Evolutionary conservation across 306 rosid genomes (phyloP).

Genomic region (Fragaria vesca): DNA sequence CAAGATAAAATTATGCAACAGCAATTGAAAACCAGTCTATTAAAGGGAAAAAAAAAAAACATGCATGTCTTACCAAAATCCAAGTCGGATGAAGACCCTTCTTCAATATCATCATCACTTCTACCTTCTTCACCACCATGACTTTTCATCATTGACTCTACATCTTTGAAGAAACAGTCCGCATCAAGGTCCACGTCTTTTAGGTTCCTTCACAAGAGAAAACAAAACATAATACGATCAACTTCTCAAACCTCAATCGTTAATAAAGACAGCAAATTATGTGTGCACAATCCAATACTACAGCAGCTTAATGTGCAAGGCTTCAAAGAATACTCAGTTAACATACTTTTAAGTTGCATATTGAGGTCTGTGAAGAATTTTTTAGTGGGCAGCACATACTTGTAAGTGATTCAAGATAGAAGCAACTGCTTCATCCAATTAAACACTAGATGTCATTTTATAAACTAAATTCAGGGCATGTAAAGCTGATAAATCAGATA

Average conservation of each 20-base stretch:
- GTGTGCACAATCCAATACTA: background rate
- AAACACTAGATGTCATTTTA: background rate
- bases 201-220: constrained; percentile 51
- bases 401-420: background rate
- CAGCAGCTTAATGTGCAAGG: background rate
- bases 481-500: background rate
- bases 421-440: background rate
- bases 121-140: constrained; percentile 44
- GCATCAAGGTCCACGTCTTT: constrained; percentile 78
- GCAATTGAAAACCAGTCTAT: background rate
- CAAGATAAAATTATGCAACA: background rate
- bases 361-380: too few species aligned
- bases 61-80: constrained; percentile 63
- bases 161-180: constrained; percentile 65
- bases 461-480: background rate
- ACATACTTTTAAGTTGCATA: background rate
- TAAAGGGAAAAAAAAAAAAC: background rate
- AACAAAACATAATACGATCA: constrained; percentile 27
- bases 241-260: background rate
- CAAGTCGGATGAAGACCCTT: constrained; percentile 72
- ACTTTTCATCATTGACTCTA: constrained; percentile 70
- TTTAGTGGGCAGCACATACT: too few species aligned
- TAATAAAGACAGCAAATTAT: background rate
- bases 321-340: background rate
- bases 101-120: constrained; percentile 48